Percentiles rank a stretch among this genome's conserved stretches.
These are phyloP conservation scores for Candida loeiensis DNA, from an alignment of 805 yeast species.

Conservation along the genomic window DNA sequence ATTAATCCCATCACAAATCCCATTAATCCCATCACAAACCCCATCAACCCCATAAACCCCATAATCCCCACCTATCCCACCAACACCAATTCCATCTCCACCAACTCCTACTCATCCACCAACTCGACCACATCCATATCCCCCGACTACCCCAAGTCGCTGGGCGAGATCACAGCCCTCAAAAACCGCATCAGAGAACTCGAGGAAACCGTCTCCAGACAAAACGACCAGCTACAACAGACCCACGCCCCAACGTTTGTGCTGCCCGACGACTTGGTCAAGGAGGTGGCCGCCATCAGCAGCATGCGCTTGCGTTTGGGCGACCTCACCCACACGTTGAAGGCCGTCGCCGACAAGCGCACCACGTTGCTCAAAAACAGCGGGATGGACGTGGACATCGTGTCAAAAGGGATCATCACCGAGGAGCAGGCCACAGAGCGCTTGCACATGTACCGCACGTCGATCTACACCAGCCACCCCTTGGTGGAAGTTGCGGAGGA, in stretches of 20 bases:
- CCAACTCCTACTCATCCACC: too few relatives aligned
- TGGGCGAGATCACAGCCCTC: slow-evolving; percentile 18
- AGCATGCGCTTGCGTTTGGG: slow-evolving; percentile 34
- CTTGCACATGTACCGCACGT: slow-evolving; percentile 45
- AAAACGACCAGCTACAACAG: slow-evolving; percentile 7
- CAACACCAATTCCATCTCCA: too few relatives aligned
- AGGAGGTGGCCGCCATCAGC: slow-evolving; percentile 37
- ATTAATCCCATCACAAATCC: too few relatives aligned
- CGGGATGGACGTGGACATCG: slow-evolving; percentile 41
- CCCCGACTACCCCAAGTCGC: too few relatives aligned
- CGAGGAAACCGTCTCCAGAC: slow-evolving; percentile 15
- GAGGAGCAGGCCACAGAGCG: slow-evolving; percentile 56
- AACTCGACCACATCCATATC: too few relatives aligned
- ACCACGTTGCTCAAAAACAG: slow-evolving; percentile 25
- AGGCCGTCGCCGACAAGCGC: slow-evolving; percentile 44
- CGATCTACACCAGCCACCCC: slow-evolving; percentile 50
- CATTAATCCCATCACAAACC: too few relatives aligned
- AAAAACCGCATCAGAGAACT: slow-evolving; percentile 19
- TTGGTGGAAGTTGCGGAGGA: slow-evolving; percentile 51
- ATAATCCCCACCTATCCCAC: too few relatives aligned
- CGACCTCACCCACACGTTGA: slow-evolving; percentile 44
- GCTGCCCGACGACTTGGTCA: slow-evolving; percentile 36
- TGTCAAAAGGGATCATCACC: slow-evolving; percentile 56
- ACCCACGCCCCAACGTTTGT: slow-evolving; percentile 23
- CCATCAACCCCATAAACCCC: too few relatives aligned